Percentiles rank a stretch among this genome's conserved stretches.
phyloP scores from a whole-genome alignment of 78 protist species.

The Dictyostelium capitatum region DNA sequence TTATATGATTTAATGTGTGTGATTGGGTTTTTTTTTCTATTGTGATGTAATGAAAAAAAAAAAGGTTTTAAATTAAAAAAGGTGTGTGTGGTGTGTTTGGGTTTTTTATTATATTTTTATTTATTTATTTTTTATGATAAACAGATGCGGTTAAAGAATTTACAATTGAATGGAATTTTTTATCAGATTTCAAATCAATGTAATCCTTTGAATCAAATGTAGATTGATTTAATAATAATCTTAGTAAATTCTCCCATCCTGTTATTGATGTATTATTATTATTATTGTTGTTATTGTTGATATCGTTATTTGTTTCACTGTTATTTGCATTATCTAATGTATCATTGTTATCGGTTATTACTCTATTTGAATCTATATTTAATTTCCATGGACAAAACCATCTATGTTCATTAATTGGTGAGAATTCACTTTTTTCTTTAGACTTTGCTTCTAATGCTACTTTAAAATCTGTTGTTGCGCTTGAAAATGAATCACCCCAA shows the following conservation, averaged over 20 bases:
- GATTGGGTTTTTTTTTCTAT: background rate
- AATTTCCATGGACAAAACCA: conserved; percentile 83
- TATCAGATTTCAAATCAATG: background rate
- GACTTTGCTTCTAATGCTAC: background rate
- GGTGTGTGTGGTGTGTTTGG: too few species aligned
- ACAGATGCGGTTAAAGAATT: conserved; percentile 2
- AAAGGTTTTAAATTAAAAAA: background rate
- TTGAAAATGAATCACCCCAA: conserved; percentile 53
- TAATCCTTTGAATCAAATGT: background rate
- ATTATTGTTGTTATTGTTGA: background rate
- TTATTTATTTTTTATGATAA: background rate
- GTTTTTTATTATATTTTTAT: background rate
- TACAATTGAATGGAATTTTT: background rate
- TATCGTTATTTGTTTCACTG: background rate
- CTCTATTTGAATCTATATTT: background rate
- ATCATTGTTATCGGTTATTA: background rate
- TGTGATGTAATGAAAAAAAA: background rate
- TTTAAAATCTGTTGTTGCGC: background rate
- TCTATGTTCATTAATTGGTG: conserved; percentile 63
- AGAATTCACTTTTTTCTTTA: background rate
- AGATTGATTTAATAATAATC: conserved; percentile 28
- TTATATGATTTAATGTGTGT: background rate
- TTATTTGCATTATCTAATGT: background rate
- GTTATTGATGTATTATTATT: background rate
- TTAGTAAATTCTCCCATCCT: conserved; percentile 56